Base-by-base conservation (phyloP, 2,329 filamentous ascomycete genomes). In the Hymenoscyphus fructigenus region DNA sequence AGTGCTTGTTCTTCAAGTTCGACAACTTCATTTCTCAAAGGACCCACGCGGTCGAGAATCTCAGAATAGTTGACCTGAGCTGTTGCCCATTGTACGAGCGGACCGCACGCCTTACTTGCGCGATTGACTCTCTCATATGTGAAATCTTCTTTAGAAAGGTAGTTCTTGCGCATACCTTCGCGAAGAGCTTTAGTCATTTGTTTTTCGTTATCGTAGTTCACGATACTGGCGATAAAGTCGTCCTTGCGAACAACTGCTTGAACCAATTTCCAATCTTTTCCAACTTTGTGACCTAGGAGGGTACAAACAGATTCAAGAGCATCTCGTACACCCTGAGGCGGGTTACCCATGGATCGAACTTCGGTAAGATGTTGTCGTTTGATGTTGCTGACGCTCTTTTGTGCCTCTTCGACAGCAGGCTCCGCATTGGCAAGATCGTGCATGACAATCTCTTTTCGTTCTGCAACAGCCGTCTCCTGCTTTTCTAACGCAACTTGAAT, bases 61-160 rank as follows among this genome's bases (percentile, higher is more conserved):
- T 95, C 93, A n/a, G 94, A 97, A 78, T 97, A 99, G 74, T 91
- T 93, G 75, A 99, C 95, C 79, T 99, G 95, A 23, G 95, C 96
- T 76, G 92, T 86, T 2, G 97, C 94, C 95, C 95, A 99, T 76
- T 97, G 93, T 20, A 99, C 94, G 15, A 99, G 84, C 29, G 95
- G 96, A 74, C 95, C 96, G 78, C 95, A 99, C 57, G 95, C 95
- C 81, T 95, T 97, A 80, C 91, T 96, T 67, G 95, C 95, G 73
- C 93, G 92, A 78, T 97, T 96, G 77, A 97, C 95, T 77, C 91
- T 91, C 76, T 99, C 95, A 72, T 93, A 96, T 0, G 93, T 97
- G 78, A 98, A 99, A 66, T 98, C 93, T 4, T 94, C 90, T 76
- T 96, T 95, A 15, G 91, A 93, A 67, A 99, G 80, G 79, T 91